Percentiles rank a stretch among this genome's conserved stretches.
Conservation (phyloP, 2,329 filamentous ascomycete species). For the Neoascochyta sp. region DNA sequence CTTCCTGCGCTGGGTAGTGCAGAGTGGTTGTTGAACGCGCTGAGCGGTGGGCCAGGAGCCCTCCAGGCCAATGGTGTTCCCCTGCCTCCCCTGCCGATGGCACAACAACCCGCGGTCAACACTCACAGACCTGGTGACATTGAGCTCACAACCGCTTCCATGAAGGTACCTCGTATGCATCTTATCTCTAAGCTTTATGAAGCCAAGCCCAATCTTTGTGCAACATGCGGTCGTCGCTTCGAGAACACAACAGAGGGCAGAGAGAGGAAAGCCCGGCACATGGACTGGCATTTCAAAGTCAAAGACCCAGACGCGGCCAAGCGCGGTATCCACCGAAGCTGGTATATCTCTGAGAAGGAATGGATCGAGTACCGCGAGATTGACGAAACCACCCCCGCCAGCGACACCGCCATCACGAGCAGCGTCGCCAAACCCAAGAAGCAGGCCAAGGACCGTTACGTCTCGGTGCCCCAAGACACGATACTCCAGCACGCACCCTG, state of each 20-base stretch:
- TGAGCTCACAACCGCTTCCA: constrained; percentile 61
- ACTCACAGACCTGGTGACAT: constrained; percentile 48
- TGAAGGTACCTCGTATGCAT: constrained; percentile 73
- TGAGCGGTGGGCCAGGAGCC: constrained; percentile 25
- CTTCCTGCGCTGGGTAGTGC: constrained; percentile 19
- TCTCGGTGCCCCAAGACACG: constrained; percentile 78
- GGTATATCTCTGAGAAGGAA: constrained; percentile 92
- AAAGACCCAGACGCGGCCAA: constrained; percentile 85
- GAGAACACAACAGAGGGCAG: constrained; percentile 70
- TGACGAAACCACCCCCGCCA: constrained; percentile 56
- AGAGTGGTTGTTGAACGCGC: constrained; percentile 33
- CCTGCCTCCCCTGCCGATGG: constrained; percentile 22
- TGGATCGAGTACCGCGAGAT: constrained; percentile 85
- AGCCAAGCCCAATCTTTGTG: constrained; percentile 79
- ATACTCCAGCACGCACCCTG: constrained; percentile 73
- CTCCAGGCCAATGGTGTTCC: constrained; percentile 26
- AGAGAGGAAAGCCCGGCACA: constrained; percentile 81
- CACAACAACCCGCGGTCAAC: constrained; percentile 30
- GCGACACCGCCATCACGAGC: constrained; percentile 28
- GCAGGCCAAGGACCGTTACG: constrained; percentile 64
- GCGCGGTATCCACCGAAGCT: constrained; percentile 84
- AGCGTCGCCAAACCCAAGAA: constrained; percentile 43
- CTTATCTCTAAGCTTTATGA: constrained; percentile 74
- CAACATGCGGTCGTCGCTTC: constrained; percentile 88
- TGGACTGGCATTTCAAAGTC: constrained; percentile 98